phyloP scores from a whole-genome alignment of 2,329 filamentous ascomycete genomes.

The Colletotrichum plurivorum region DNA sequence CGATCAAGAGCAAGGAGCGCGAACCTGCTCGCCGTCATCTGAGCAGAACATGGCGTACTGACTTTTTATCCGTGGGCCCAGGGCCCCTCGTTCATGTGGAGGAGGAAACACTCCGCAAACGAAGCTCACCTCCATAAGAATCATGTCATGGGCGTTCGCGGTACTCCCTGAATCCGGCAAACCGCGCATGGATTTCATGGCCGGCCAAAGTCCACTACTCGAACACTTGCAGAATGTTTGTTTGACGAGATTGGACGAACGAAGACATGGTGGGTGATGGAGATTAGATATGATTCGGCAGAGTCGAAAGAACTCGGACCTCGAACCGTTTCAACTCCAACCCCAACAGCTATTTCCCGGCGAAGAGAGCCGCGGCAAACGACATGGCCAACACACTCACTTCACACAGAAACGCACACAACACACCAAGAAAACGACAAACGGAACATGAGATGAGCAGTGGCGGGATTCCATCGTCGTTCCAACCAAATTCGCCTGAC shows the following conservation, averaged over 20 bases:
- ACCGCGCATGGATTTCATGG: too few relatives aligned
- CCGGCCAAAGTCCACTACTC: too few relatives aligned
- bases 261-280: background rate
- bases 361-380: background rate
- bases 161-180: too few relatives aligned
- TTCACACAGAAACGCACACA: too few relatives aligned
- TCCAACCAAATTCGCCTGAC: too few relatives aligned
- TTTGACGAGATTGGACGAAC: conserved; percentile 6
- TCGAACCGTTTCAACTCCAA: conserved; percentile 4
- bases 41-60: background rate
- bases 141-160: background rate
- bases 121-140: background rate
- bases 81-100: background rate
- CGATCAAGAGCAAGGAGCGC: background rate
- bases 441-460: conserved; percentile 28
- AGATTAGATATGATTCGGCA: background rate
- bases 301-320: background rate
- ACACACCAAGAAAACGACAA: background rate
- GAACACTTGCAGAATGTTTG: background rate
- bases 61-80: background rate
- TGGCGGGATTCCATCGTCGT: background rate
- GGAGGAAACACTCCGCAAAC: background rate
- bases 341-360: background rate
- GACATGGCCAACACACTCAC: background rate
- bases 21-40: background rate